These are phyloP conservation scores for Triticum urartu DNA, from an alignment of 176 grass and related monocot species.

Conservation along the genomic window DNA sequence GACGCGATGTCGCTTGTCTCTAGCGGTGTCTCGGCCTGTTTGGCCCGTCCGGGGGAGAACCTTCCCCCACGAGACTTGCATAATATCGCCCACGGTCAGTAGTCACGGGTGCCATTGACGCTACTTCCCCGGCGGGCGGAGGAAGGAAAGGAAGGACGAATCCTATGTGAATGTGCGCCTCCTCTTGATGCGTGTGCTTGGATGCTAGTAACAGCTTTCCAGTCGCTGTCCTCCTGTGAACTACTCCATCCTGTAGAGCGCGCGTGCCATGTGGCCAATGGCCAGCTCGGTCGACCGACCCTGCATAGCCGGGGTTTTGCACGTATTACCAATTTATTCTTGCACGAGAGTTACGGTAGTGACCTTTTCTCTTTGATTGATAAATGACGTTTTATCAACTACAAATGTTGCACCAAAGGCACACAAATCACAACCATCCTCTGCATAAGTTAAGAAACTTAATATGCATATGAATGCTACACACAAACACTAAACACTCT, in stretches of 20 bases:
- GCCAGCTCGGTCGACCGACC: not conserved
- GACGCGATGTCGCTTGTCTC: constrained; percentile 28
- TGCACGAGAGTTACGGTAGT: not conserved
- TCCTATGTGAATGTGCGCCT: constrained; percentile 29
- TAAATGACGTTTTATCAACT: too few relatives aligned
- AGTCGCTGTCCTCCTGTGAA: constrained; percentile 20
- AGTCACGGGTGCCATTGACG: constrained; percentile 23
- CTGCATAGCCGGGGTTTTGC: not conserved
- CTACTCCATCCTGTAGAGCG: not conserved
- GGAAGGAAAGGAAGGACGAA: not conserved
- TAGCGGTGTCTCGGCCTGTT: constrained; percentile 43
- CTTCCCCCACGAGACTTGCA: constrained; percentile 13
- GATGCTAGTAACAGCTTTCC: constrained; percentile 27
- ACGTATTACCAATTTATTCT: not conserved
- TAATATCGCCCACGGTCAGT: constrained; percentile 14
- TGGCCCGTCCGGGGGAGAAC: constrained; percentile 38
- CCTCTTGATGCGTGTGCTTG: constrained; percentile 37
- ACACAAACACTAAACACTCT: too few relatives aligned
- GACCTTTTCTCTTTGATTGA: too few relatives aligned
- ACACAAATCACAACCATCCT: too few relatives aligned
- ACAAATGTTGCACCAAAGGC: too few relatives aligned
- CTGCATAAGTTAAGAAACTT: too few relatives aligned
- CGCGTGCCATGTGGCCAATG: not conserved
- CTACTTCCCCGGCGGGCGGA: not conserved
- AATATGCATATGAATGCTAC: too few relatives aligned